Conservation (phyloP, 768 basidiomycete species). For the Kwoniella sp. region DNA sequence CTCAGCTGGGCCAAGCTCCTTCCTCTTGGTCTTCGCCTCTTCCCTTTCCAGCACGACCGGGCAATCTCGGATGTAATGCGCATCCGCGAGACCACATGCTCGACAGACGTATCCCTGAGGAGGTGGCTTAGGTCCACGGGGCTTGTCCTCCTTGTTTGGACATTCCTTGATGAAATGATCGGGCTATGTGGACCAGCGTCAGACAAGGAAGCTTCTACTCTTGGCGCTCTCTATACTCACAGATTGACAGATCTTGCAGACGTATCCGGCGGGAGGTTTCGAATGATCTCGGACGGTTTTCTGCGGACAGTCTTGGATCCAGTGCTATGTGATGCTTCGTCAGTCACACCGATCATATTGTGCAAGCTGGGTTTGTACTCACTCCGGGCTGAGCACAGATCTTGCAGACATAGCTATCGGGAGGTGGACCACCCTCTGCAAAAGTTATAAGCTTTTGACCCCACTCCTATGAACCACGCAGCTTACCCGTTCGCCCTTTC, state of each 20-base stretch:
- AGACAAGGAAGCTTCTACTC: not conserved
- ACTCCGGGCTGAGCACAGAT: conserved; percentile 52
- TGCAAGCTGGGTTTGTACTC: conserved; percentile 9
- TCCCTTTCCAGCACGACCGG: conserved; percentile 63
- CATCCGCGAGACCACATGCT: conserved; percentile 77
- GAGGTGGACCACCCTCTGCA: conserved; percentile 39
- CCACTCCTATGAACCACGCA: not conserved
- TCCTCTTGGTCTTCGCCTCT: conserved; percentile 57
- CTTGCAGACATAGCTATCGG: conserved; percentile 53
- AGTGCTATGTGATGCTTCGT: conserved; percentile 38
- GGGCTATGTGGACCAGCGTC: conserved; percentile 58
- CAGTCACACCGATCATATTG: not conserved
- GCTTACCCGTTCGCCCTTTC: conserved; percentile 38
- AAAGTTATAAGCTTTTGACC: not conserved
- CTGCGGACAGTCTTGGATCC: conserved; percentile 55
- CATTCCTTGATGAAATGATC: conserved; percentile 89
- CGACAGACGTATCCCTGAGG: conserved; percentile 71
- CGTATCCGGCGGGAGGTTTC: conserved; percentile 74
- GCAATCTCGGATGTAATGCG: conserved; percentile 87
- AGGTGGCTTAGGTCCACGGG: conserved; percentile 32
- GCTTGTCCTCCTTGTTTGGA: conserved; percentile 67
- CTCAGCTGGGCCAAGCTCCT: conserved; percentile 66
- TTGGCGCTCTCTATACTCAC: too few relatives aligned
- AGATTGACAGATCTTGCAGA: conserved; percentile 80
- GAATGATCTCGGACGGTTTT: conserved; percentile 27